Evolutionary conservation across 75 land plant genomes (phyloP).

Genomic region (Selaginella moellendorffii): DNA sequence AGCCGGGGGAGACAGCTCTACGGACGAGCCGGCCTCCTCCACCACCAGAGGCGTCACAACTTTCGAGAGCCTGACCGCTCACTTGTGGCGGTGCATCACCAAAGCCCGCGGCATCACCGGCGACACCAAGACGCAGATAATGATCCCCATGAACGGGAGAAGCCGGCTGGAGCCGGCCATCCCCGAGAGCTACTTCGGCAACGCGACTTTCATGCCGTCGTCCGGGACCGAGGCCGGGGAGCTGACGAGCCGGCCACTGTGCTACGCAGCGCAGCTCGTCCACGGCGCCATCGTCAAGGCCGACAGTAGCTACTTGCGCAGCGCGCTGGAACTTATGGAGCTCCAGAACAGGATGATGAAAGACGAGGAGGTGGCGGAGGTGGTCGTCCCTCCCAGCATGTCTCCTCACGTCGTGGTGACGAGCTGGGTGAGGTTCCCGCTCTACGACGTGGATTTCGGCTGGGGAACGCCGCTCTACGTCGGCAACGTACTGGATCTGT

Average conservation of each 20-base stretch:
- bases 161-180: slow-evolving; percentile 10
- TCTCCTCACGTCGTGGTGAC: slow-evolving; percentile 3
- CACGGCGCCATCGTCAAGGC: not conserved
- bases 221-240: not conserved
- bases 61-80: not conserved
- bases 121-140: not conserved
- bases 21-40: no score
- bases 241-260: not conserved
- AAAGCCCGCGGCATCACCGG: not conserved
- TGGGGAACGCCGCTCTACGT: not conserved
- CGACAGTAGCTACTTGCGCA: not conserved
- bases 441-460: slow-evolving; percentile 5
- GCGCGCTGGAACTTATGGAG: not conserved
- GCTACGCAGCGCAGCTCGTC: not conserved
- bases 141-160: slow-evolving; percentile 1
- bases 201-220: slow-evolving; percentile 1
- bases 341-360: slow-evolving; percentile 1
- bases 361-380: not conserved
- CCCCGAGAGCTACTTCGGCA: slow-evolving; percentile 17
- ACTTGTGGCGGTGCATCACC: not conserved
- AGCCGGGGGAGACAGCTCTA: no score
- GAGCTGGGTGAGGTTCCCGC: slow-evolving; percentile 7
- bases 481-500: not conserved
- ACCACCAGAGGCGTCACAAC: not conserved
- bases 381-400: not conserved